Evolutionary conservation across 495 filamentous ascomycete genomes (phyloP).

Genomic region (Aspergillus nanangensis): DNA sequence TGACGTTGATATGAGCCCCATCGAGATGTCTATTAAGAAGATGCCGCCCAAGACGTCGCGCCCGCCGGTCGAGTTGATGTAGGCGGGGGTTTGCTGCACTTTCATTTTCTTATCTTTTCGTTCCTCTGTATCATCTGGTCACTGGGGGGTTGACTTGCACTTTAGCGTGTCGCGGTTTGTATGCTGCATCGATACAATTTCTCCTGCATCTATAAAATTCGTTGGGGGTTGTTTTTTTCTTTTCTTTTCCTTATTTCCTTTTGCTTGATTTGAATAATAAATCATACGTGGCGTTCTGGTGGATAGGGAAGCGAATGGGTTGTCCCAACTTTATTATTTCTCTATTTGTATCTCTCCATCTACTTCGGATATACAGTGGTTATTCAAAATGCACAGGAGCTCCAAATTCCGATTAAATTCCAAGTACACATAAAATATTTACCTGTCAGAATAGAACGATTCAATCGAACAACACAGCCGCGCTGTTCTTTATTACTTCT

Average conservation of each 20-base stretch:
- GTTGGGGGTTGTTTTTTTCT: too few species aligned
- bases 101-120: conserved; percentile 10
- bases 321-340: not conserved
- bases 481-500: conserved; percentile 53
- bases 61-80: conserved; percentile 91
- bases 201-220: too few species aligned
- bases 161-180: conserved; percentile 10
- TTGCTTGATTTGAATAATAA: too few species aligned
- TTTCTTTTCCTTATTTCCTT: too few species aligned
- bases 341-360: too few species aligned
- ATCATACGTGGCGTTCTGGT: not conserved
- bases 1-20: conserved; percentile 39
- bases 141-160: conserved; percentile 13
- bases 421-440: too few species aligned
- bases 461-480: conserved; percentile 40
- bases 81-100: conserved; percentile 18
- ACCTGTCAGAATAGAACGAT: too few species aligned
- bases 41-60: conserved; percentile 71
- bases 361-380: too few species aligned
- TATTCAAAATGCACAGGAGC: too few species aligned
- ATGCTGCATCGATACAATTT: conserved; percentile 9
- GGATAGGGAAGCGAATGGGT: not conserved
- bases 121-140: not conserved
- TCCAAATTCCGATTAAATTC: too few species aligned
- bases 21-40: conserved; percentile 44